These are phyloP conservation scores for Paracoccidioides brasiliensis DNA, from an alignment of 2,329 filamentous ascomycete genomes.

Conservation along the genomic window DNA sequence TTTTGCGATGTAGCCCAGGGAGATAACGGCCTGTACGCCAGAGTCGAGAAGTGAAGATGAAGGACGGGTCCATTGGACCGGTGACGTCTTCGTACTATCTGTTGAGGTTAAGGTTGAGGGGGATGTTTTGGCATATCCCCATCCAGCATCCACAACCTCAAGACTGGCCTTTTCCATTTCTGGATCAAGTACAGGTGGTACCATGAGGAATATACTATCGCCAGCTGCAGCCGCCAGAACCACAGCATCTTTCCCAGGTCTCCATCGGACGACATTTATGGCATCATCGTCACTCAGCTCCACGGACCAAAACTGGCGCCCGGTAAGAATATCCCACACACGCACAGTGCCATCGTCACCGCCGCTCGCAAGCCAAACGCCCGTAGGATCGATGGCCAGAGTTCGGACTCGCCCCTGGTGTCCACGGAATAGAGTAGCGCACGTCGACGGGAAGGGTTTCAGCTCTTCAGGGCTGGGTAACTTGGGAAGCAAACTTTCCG, in stretches of 20 bases:
- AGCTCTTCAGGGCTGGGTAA: constrained; percentile 86
- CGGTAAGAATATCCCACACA: constrained; percentile 78
- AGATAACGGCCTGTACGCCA: constrained; percentile 64
- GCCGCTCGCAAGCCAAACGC: constrained; percentile 76
- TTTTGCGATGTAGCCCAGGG: constrained; percentile 69
- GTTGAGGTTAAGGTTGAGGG: constrained; percentile 37
- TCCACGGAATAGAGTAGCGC: constrained; percentile 73
- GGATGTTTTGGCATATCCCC: constrained; percentile 63
- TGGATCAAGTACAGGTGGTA: constrained; percentile 59
- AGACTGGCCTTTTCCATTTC: constrained; percentile 62
- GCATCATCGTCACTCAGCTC: constrained; percentile 64
- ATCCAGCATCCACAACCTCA: constrained; percentile 73
- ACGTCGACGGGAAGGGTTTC: constrained; percentile 85
- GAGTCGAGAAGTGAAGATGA: constrained; percentile 58
- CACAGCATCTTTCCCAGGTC: constrained; percentile 65
- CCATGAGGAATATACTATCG: constrained; percentile 73
- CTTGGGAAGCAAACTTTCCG: constrained; percentile 81
- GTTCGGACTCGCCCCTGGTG: constrained; percentile 81
- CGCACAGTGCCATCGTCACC: constrained; percentile 88
- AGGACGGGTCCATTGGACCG: constrained; percentile 74
- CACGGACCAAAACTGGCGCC: constrained; percentile 74
- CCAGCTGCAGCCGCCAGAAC: constrained; percentile 74
- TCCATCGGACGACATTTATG: constrained; percentile 80
- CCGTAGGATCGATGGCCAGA: constrained; percentile 71
- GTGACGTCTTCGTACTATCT: constrained; percentile 50